Conservation (phyloP, 768 basidiomycete species). For the Xerocomus brunneocitrinus region DNA sequence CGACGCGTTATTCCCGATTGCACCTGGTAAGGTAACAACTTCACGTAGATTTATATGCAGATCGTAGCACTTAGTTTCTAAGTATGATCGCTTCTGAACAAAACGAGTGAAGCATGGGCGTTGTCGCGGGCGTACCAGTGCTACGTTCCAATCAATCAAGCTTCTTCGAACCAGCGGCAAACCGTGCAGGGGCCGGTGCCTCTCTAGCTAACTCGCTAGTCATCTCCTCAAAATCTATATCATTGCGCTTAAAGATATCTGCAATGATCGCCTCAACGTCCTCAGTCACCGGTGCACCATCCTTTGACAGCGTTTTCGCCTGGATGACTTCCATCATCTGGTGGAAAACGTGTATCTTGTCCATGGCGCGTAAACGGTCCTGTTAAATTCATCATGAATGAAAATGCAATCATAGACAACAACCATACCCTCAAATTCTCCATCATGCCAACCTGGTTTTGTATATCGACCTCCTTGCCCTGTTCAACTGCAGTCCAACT, state of each 20-base stretch:
- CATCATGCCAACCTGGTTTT: constrained; percentile 26
- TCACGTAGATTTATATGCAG: background rate
- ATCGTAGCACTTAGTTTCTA: background rate
- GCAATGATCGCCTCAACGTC: constrained; percentile 30
- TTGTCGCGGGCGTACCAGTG: background rate
- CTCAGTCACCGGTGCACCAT: constrained; percentile 24
- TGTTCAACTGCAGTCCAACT: constrained; percentile 29
- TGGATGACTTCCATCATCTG: constrained; percentile 34
- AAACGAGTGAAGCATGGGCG: background rate
- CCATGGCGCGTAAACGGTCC: constrained; percentile 29
- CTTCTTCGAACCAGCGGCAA: constrained; percentile 26
- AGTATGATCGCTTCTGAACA: background rate
- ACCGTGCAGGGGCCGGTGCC: constrained; percentile 18
- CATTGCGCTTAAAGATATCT: constrained; percentile 30
- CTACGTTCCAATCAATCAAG: constrained; percentile 15
- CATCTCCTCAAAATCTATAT: constrained; percentile 28
- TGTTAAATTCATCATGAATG: constrained; percentile 6
- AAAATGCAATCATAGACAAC: background rate
- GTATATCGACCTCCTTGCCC: constrained; percentile 18
- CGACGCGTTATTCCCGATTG: too few species aligned
- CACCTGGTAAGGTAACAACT: background rate
- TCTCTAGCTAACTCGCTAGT: constrained; percentile 22
- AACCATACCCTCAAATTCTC: constrained; percentile 25
- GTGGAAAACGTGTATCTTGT: constrained; percentile 26
- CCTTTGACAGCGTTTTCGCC: constrained; percentile 26